A percentile compares a stretch with the other conserved stretches of the same genome.
phyloP scores from a whole-genome alignment of 495 filamentous ascomycete species.

The Aspergillus diversus region DNA sequence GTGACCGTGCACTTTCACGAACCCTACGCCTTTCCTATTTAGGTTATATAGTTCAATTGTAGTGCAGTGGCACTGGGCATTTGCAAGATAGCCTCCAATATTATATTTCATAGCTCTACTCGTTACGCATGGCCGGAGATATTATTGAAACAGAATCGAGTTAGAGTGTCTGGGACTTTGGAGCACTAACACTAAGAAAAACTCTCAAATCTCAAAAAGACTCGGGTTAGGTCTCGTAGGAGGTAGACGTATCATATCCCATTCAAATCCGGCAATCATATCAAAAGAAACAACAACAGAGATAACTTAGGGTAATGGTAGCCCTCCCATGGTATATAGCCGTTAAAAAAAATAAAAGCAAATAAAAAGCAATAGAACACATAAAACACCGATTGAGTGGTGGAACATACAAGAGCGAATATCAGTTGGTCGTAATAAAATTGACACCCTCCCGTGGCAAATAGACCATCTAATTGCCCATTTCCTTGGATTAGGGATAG shows the following conservation, averaged over 20 bases:
- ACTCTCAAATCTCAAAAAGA: too few species aligned
- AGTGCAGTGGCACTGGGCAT: too few species aligned
- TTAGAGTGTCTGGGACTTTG: background rate
- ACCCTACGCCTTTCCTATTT: constrained; percentile 17
- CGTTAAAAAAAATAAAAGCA: constrained; percentile 8
- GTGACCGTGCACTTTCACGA: constrained; percentile 14
- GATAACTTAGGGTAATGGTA: constrained; percentile 16
- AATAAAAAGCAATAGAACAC: constrained; percentile 12
- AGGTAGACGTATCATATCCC: constrained; percentile 15
- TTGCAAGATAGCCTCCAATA: too few species aligned
- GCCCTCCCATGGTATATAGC: constrained; percentile 30
- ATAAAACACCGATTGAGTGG: constrained; percentile 11
- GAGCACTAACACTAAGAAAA: too few species aligned
- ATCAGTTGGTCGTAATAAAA: constrained; percentile 30
- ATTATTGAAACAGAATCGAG: background rate
- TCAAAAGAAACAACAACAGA: constrained; percentile 12
- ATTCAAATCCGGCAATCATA: constrained; percentile 16
- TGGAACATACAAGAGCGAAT: constrained; percentile 29
- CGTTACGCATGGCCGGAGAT: background rate
- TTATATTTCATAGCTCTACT: background rate
- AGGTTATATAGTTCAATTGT: constrained; percentile 13
- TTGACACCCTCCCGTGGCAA: background rate
- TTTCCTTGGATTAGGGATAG: constrained; percentile 4
- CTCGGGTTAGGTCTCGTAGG: background rate
- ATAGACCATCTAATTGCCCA: constrained; percentile 30